phyloP scores from a whole-genome alignment of 768 basidiomycete species.

The Panus rudis region DNA sequence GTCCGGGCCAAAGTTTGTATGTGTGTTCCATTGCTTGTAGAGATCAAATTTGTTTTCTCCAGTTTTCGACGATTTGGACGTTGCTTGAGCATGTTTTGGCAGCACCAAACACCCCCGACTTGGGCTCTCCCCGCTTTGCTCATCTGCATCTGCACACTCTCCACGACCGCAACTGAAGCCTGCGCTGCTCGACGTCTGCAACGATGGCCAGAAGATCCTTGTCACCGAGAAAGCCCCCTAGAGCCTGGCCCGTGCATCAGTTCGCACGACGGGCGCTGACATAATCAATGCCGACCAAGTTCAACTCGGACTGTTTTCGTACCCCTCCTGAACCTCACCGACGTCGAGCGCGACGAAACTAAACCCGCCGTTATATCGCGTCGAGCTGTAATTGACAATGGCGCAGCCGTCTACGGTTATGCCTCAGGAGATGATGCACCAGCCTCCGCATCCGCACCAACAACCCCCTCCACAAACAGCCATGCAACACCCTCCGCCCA shows the following conservation, averaged over 20 bases:
- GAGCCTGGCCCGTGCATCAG: not conserved
- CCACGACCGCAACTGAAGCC: too few species aligned
- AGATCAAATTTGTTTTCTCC: constrained; percentile 57
- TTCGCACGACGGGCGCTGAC: too few species aligned
- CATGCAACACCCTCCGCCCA: constrained; percentile 30
- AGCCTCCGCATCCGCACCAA: constrained; percentile 23
- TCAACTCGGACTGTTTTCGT: constrained; percentile 21
- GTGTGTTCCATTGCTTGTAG: constrained; percentile 28
- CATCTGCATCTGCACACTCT: constrained; percentile 16
- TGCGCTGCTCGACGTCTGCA: constrained; percentile 18
- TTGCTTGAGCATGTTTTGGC: constrained; percentile 57
- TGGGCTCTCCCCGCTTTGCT: constrained; percentile 18
- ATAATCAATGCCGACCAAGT: constrained; percentile 22
- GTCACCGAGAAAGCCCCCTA: not conserved
- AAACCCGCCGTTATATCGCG: constrained; percentile 14
- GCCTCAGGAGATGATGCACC: constrained; percentile 54
- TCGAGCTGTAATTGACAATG: constrained; percentile 24
- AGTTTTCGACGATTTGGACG: constrained; percentile 71
- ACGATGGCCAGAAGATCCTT: too few species aligned
- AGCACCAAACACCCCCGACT: constrained; percentile 36
- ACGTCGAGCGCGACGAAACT: constrained; percentile 19
- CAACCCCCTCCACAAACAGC: too few species aligned
- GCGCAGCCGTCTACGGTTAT: constrained; percentile 40
- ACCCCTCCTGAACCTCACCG: constrained; percentile 17
- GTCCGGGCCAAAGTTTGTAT: constrained; percentile 23